phyloP scores from a whole-genome alignment of 495 filamentous ascomycete genomes.

The Lophium mytilinum region DNA sequence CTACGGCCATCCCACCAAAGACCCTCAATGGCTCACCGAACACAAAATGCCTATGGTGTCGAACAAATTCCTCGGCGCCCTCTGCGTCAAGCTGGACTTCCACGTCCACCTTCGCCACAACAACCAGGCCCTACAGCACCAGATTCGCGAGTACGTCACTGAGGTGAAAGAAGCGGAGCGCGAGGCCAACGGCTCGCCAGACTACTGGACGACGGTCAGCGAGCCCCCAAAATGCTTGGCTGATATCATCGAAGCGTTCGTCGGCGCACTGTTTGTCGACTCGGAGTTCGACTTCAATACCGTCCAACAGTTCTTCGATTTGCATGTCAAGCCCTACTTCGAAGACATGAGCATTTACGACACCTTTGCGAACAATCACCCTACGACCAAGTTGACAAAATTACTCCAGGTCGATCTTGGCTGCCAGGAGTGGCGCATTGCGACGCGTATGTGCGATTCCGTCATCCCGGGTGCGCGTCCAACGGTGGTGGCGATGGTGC shows the following conservation, averaged over 20 bases:
- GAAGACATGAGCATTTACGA: conserved; percentile 85
- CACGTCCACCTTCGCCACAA: conserved; percentile 64
- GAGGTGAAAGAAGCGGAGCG: conserved; percentile 53
- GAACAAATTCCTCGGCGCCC: conserved; percentile 83
- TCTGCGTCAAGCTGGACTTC: conserved; percentile 69
- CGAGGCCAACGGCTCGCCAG: conserved; percentile 47
- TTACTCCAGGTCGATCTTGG: conserved; percentile 43
- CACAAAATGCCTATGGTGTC: conserved; percentile 99
- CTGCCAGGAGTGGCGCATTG: conserved; percentile 49
- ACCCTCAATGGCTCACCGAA: conserved; percentile 96
- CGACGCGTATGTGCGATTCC: conserved; percentile 41
- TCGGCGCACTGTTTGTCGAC: conserved; percentile 89
- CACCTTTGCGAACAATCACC: conserved; percentile 81
- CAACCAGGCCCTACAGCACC: conserved; percentile 47
- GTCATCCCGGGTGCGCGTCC: conserved; percentile 38
- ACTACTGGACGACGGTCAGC: conserved; percentile 69
- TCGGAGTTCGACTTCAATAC: conserved; percentile 67
- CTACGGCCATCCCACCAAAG: conserved; percentile 61
- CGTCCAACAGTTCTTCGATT: conserved; percentile 69
- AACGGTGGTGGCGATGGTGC: conserved; percentile 59
- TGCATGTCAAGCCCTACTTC: conserved; percentile 68
- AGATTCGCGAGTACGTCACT: conserved; percentile 61
- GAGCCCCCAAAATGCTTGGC: conserved; percentile 79
- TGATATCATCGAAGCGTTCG: conserved; percentile 82
- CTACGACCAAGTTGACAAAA: conserved; percentile 52